These are phyloP conservation scores for Quercus lobata DNA, from an alignment of 331 rosid genomes.

Conservation along the genomic window DNA sequence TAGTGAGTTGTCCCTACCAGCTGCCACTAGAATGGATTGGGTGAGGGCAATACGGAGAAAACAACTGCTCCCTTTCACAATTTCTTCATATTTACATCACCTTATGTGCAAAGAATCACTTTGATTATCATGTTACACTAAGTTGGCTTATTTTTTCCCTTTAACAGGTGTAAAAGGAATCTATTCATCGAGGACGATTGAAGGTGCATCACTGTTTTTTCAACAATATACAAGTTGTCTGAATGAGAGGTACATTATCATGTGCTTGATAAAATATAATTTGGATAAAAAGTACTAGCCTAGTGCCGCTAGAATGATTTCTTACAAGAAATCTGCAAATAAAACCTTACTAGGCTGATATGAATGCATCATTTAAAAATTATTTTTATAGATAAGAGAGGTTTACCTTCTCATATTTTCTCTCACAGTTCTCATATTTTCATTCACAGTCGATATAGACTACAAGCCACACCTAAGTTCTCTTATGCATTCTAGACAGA, in stretches of 20 bases:
- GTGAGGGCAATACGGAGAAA: too few species aligned
- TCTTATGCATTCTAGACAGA: not conserved
- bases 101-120: not conserved
- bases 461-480: not conserved
- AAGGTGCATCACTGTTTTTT: slow-evolving; percentile 68
- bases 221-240: slow-evolving; percentile 44
- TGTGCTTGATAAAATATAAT: not conserved
- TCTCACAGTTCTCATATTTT: not conserved
- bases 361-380: not conserved
- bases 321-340: not conserved
- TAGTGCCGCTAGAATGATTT: not conserved
- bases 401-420: not conserved
- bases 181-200: slow-evolving; percentile 66
- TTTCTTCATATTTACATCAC: too few species aligned
- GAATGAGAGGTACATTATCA: slow-evolving; percentile 49
- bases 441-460: not conserved
- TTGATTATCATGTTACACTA: not conserved
- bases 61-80: too few species aligned
- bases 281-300: not conserved
- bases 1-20: too few species aligned
- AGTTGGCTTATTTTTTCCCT: not conserved
- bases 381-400: not conserved
- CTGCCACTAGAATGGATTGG: too few species aligned
- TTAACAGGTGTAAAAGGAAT: slow-evolving; percentile 73
- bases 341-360: not conserved